Evolutionary conservation across 768 basidiomycete species (phyloP), one percentile per base, ranked within the genome.

Genomic region (Kwoniella sp.): DNA sequence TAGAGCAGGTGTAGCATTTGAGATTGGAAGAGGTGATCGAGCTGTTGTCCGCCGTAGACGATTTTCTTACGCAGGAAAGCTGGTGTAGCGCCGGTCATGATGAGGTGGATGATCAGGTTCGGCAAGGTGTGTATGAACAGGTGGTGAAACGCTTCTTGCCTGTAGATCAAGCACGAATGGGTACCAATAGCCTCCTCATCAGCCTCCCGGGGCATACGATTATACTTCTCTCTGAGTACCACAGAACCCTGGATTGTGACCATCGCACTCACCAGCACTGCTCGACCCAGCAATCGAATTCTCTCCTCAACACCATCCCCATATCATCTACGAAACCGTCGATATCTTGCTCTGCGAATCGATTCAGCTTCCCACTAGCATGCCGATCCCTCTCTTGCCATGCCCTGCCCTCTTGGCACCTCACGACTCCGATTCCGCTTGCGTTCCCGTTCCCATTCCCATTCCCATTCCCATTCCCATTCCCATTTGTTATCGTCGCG

Each of bases 221-320:
- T n/a, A n/a, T n/a, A n/a, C n/a, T n/a, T n/a, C n/a, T n/a, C n/a
- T n/a, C n/a, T n/a, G n/a, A n/a, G n/a, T n/a, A n/a, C n/a, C n/a
- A n/a, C n/a, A n/a, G n/a, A n/a, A n/a, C n/a, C 22, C 41, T 29
- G 17, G 30, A 9, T 51, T 22, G 47, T 11, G 34, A 57, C 23
- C 7, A 2, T 45, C 41, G 7, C 1, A 72, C 77, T 70, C 65
- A 80, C 79, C 79, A 81, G 66, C 79, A 81, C 58, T 79, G 74
- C 55, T 81, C 79, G n/a, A 81, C 75, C 78, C 78, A 81, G 52
- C 74, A 75, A 58, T 81, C 80, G 58, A 70, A 78, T 58, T 81
- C 79, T 48, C 74, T 75, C 37, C 77, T 55, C 53, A 80, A 52
- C 28, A 81, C 73, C 48, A 72, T 63, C 0, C 72, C 74, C 67